Conservation (phyloP, 1,284 basidiomycete genomes). For the Rhodotorula sp. region DNA sequence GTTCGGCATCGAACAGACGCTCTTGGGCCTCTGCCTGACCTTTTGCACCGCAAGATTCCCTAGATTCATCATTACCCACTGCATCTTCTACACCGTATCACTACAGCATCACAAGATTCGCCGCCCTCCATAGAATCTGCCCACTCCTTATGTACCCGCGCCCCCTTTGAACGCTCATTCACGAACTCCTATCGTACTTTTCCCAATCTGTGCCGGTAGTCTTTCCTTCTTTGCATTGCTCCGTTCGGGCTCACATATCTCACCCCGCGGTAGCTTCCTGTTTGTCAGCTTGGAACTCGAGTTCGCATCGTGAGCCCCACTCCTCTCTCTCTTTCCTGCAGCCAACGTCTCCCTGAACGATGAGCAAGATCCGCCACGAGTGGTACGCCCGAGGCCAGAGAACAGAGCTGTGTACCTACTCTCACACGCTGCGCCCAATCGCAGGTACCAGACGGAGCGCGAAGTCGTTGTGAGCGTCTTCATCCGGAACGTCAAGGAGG, state of each 20-base stretch:
- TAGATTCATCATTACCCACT: not conserved
- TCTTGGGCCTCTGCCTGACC: not conserved
- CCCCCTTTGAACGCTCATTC: too few relatives aligned
- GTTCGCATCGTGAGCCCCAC: not conserved
- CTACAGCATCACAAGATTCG: not conserved
- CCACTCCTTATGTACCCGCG: too few relatives aligned
- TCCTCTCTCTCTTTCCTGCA: not conserved
- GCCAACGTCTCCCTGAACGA: not conserved
- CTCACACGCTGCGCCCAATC: not conserved
- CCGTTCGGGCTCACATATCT: too few relatives aligned
- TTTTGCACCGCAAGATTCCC: not conserved
- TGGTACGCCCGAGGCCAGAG: constrained; percentile 14
- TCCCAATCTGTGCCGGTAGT: too few relatives aligned
- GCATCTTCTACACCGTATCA: not conserved
- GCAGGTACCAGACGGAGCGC: constrained; percentile 44
- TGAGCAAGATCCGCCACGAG: constrained; percentile 40
- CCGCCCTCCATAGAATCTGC: too few relatives aligned
- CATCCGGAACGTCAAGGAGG: constrained; percentile 42
- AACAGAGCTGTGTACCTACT: too few relatives aligned
- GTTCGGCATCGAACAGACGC: not conserved
- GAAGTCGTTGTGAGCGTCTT: constrained; percentile 43
- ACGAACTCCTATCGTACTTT: too few relatives aligned
- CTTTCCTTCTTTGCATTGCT: too few relatives aligned
- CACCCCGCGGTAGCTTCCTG: too few relatives aligned
- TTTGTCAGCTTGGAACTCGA: too few relatives aligned